phyloP scores from a whole-genome alignment of 768 basidiomycete genomes.

The Lentinus tigrinus region DNA sequence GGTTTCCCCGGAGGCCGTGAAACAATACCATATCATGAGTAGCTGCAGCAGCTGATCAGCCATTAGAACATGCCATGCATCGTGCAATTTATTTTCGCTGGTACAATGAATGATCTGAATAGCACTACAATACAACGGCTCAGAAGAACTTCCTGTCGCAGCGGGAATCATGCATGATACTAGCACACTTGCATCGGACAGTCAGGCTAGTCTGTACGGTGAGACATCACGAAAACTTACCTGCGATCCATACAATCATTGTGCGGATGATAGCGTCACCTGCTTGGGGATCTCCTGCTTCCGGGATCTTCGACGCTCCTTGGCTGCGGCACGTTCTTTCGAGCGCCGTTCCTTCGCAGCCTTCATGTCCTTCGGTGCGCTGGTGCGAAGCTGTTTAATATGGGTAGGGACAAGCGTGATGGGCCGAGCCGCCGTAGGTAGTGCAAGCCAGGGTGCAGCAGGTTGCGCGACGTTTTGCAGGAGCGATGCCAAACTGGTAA shows the following conservation, averaged over 20 bases:
- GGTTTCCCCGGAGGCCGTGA: too few species aligned
- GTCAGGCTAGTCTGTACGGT: too few species aligned
- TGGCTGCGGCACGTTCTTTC: constrained; percentile 50
- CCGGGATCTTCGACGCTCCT: constrained; percentile 22
- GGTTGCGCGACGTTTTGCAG: constrained; percentile 53
- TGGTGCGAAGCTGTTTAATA: constrained; percentile 78
- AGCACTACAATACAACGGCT: too few species aligned
- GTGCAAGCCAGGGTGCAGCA: constrained; percentile 65
- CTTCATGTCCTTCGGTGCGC: constrained; percentile 78
- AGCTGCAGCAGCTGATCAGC: too few species aligned
- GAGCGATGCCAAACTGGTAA: constrained; percentile 28
- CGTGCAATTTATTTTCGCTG: too few species aligned
- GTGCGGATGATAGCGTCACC: not conserved
- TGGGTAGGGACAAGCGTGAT: constrained; percentile 63
- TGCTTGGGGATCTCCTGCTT: not conserved
- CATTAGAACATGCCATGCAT: too few species aligned
- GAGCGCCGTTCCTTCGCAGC: constrained; percentile 58
- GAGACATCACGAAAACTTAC: too few species aligned
- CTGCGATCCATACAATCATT: not conserved
- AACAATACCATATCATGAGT: too few species aligned
- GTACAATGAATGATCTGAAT: too few species aligned
- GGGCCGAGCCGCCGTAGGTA: constrained; percentile 22
- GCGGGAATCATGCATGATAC: too few species aligned
- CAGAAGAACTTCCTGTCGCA: too few species aligned
- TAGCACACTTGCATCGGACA: too few species aligned